Percentiles rank a stretch among this genome's conserved stretches.
Evolutionary conservation across 129 eudicot genomes (phyloP).

Genomic region (sunflower (Helianthus annuus)): HanXRQr2.0-SUNRISE NC_035443.2:36165833-36166332

Average conservation of each 20-base stretch:
- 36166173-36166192: background rate
- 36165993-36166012: background rate
- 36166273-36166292: background rate
- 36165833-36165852: background rate
- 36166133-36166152: constrained; percentile 21
- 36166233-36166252: background rate
- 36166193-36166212: background rate
- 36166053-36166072: constrained; percentile 22
- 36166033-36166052: constrained; percentile 15
- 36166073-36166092: constrained; percentile 22
- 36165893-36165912: constrained; percentile 3
- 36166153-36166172: background rate
- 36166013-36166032: constrained; percentile 7
- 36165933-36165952: constrained; percentile 9
- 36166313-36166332: background rate
- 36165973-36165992: constrained; percentile 10
- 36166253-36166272: constrained; percentile 8
- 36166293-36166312: too few species aligned
- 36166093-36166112: constrained; percentile 8
- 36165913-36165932: background rate
- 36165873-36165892: constrained; percentile 29
- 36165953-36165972: background rate
- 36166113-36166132: constrained; percentile 12
- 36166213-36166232: constrained; percentile 11
- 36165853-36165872: background rate